Conservation (phyloP, 148 eudicot genomes). For the Vaccinium darrowii region DNA sequence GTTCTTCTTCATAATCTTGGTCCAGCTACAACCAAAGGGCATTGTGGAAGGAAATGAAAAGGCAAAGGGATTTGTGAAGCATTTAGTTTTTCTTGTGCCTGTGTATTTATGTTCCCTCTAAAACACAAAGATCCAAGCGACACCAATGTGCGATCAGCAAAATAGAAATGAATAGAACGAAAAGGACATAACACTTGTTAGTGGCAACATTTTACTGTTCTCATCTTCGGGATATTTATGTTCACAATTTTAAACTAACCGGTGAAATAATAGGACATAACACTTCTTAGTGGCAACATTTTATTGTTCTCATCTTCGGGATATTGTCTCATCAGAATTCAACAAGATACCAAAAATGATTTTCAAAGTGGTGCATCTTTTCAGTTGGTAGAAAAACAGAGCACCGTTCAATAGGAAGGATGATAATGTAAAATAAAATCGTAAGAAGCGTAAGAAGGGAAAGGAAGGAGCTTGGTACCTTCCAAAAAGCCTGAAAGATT, state of each 20-base stretch:
- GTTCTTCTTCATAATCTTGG: neutral
- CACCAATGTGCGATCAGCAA: neutral
- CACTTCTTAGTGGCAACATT: neutral
- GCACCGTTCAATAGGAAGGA: neutral
- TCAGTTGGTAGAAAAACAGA: neutral
- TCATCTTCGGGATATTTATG: neutral
- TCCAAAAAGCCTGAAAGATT: constrained; percentile 77
- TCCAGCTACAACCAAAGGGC: neutral
- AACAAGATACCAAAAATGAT: neutral
- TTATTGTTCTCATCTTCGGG: neutral
- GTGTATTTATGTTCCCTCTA: neutral
- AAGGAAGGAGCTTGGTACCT: constrained; percentile 33
- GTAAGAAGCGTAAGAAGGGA: neutral
- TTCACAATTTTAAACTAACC: no score
- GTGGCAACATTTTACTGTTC: neutral
- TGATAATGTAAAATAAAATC: neutral
- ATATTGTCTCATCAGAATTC: neutral
- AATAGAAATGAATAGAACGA: neutral
- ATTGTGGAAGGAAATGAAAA: neutral
- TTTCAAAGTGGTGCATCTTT: no score
- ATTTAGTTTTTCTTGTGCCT: neutral
- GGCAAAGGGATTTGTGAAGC: neutral
- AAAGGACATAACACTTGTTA: neutral
- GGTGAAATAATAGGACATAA: neutral
- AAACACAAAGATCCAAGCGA: neutral